Evolutionary conservation across 2,329 filamentous ascomycete species (phyloP), one percentile per base, ranked within the genome.

Genomic region (Alternaria angustiovoidea): DNA sequence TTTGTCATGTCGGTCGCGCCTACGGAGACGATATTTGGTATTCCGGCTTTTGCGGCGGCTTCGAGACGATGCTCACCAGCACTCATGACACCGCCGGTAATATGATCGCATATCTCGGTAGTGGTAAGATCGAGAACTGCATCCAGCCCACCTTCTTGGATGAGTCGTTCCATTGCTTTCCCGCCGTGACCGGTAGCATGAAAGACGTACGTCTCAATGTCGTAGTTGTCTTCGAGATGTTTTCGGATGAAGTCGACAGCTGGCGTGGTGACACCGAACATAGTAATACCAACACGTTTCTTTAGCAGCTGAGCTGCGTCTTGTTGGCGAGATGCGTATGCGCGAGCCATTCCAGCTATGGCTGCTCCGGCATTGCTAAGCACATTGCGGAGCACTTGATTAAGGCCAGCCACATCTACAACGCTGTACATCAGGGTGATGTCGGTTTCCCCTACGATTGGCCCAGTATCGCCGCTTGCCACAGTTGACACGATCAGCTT

Each of bases 181-280:
- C 90, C 89, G 0, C 90, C 90, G 14, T 88, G 83, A 0, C 89
- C 89, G 0, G 89, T 91, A 2, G 89, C 89, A 68, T 91, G 89
- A 70, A 92, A 92, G 2, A 91, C 81, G 64, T 87, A 89, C 2
- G 85, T 82, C 65, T 91, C 89, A 51, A 86, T 81, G 12, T 69
- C 53, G 47, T 74, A 72, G 8, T 63, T 70, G 2, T 62, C 63
- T 1, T 74, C 61, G 0, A 91, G 80, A 46, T 84, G 75, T 1
- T 74, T 66, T 0, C 87, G 82, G 2, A 89, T 84, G 1, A 74
- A 76, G 47, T 88, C 85, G 0, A 88, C 89, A 11, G 85, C 86
- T 0, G 89, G 88, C 0, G 89, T 92, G 0, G 90, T 92, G 7
- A 92, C 89, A 2, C 90, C 89, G 69, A 91, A 92, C 89, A 92